Base-by-base conservation (phyloP, 192 early-diverging fungal genomes). In the Coemansia sp. region DNA sequence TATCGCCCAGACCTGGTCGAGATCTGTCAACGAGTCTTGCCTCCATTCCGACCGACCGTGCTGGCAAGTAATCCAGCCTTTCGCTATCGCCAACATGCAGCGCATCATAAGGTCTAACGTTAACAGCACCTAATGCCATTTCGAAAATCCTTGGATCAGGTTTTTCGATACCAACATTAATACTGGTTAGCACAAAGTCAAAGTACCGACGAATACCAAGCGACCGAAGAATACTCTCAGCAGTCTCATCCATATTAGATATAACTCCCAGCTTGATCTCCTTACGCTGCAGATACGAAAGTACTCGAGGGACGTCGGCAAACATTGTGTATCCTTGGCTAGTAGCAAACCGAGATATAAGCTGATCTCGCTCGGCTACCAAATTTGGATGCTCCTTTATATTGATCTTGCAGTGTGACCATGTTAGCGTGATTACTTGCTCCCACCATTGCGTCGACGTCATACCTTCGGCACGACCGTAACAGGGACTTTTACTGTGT, bases 1-100 rank as follows among this genome's bases (percentile, higher is more conserved):
- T 58, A 10, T 38, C 58, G 1, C 12, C 31, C 6, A 43, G 24
- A 12, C 50, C 46, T 29, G 47, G 44, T 1, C 22, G 18, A 33
- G 22, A 38, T 18, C 82, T 71, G 27, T 63, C 57, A n/a, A 84
- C 71, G 36, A 84, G 38, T 18, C 72, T 62, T 2, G 83, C 78
- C 44, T 71, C 68, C 83, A 84, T 84, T 0, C 83, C 83, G 31
- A 31, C 69, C 2, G 43, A 52, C 12, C n/a, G 61, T 2, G 83
- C 83, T 2, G 78, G 64, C 36, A 69, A 15, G 44, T 77, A 84
- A 24, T 84, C 83, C 55, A 69, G 76, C 15, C 66, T 57, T 40
- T 80, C 67, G 70, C 85, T 87, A 64, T 91, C 90, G 10, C 90
- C 90, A 27, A 91, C 73, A 75, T 91, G 90, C n/a, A 91, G 61